These are phyloP conservation scores for Ceratobasidium theobromae DNA, from an alignment of 1,284 basidiomycete species.

Conservation along the genomic window DNA sequence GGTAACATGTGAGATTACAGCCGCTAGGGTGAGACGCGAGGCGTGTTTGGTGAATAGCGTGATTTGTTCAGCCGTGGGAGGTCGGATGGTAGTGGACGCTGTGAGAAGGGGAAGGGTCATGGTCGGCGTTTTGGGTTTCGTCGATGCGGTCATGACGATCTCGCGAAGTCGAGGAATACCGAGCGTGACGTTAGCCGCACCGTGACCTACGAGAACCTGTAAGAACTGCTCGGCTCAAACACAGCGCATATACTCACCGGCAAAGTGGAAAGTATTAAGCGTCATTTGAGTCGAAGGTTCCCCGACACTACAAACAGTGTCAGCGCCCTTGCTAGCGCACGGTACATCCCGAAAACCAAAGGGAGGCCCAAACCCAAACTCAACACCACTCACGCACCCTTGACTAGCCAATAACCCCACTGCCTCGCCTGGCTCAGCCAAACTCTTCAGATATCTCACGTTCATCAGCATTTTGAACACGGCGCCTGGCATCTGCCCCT, in stretches of 20 bases:
- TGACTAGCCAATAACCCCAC: conserved; percentile 98
- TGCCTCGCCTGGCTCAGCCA: conserved; percentile 97
- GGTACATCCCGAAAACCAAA: conserved; percentile 3
- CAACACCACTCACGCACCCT: conserved; percentile 59
- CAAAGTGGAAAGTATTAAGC: conserved; percentile 99
- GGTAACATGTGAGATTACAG: conserved; percentile 81
- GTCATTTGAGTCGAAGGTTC: conserved; percentile 99
- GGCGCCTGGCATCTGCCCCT: conserved; percentile 55
- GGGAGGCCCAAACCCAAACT: conserved; percentile 10
- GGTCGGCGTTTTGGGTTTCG: conserved; percentile 97
- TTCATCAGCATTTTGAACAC: conserved; percentile 83
- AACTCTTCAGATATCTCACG: conserved; percentile 86
- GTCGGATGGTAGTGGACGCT: not conserved
- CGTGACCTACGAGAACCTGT: conserved; percentile 67
- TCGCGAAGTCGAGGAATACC: conserved; percentile 98
- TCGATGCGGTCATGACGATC: conserved; percentile 99
- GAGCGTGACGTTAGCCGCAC: conserved; percentile 98
- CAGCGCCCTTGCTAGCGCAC: not conserved
- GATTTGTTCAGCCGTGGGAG: conserved; percentile 51
- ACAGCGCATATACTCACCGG: conserved; percentile 56
- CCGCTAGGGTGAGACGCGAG: conserved; percentile 83
- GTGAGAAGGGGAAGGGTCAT: conserved; percentile 83
- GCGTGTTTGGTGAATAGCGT: conserved; percentile 89
- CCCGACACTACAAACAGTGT: conserved; percentile 66
- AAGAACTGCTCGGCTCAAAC: conserved; percentile 30